Percentiles rank a stretch among this genome's conserved stretches.
Conservation (phyloP, 306 rosid species). For the Ochetophila trinervis region DNA sequence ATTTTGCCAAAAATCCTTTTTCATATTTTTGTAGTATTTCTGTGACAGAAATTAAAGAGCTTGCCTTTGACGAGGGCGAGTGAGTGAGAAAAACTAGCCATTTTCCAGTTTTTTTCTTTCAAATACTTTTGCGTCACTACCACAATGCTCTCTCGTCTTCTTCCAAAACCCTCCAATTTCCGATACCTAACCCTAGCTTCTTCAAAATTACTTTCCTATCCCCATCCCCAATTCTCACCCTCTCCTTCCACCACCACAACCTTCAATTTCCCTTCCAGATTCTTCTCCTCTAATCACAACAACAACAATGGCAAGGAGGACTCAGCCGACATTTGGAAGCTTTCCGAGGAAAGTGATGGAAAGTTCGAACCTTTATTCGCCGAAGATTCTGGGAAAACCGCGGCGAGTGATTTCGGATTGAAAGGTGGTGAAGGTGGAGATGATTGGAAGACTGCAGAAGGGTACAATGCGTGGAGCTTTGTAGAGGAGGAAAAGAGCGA, state of each 20-base stretch:
- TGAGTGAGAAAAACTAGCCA: too few species aligned
- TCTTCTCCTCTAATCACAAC: conserved; percentile 39
- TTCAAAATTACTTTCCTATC: conserved; percentile 18
- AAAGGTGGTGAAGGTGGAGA: conserved; percentile 41
- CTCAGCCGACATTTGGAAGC: conserved; percentile 36
- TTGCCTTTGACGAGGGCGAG: too few species aligned
- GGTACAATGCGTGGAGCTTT: conserved; percentile 54
- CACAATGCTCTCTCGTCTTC: conserved; percentile 84
- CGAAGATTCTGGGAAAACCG: conserved; percentile 26
- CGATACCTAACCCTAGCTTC: conserved; percentile 44
- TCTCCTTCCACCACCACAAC: conserved; percentile 10
- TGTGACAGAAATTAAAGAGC: too few species aligned
- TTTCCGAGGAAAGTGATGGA: conserved; percentile 39
- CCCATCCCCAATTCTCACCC: conserved; percentile 21
- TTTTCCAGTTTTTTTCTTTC: neutral
- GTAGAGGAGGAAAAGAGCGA: conserved; percentile 44
- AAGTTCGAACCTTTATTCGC: conserved; percentile 46
- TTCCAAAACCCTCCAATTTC: conserved; percentile 65
- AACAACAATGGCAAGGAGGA: conserved; percentile 32
- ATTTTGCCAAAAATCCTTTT: too few species aligned
- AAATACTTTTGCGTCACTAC: neutral
- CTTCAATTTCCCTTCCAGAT: conserved; percentile 29
- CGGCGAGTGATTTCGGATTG: conserved; percentile 22
- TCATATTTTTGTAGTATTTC: too few species aligned
- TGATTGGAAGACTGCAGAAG: conserved; percentile 34